Conservation (phyloP, 306 rosid species). For the Biancaea sappan region DNA sequence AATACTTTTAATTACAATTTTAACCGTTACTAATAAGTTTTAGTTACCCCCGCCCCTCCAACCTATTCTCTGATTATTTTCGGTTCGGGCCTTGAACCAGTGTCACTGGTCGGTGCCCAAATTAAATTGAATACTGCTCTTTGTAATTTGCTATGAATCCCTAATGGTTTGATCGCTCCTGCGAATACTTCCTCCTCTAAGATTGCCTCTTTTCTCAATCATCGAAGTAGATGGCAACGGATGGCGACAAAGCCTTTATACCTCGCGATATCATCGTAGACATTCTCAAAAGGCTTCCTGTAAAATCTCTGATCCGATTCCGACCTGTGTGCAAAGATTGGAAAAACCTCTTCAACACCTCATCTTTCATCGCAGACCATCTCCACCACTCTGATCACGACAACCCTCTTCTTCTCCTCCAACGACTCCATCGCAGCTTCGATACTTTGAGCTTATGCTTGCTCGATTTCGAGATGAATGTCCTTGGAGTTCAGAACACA, state of each 20-base stretch:
- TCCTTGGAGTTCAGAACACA: background rate
- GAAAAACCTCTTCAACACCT: background rate
- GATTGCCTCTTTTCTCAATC: background rate
- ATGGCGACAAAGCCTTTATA: background rate
- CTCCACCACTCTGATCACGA: background rate
- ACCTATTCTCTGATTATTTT: no score
- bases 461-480: background rate
- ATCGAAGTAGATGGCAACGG: background rate
- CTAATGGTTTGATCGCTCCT: background rate
- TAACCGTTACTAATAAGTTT: no score
- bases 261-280: background rate
- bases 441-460: background rate
- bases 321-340: conserved; percentile 1
- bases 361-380: conserved; percentile 8
- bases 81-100: no score
- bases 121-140: no score
- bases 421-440: background rate
- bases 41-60: no score
- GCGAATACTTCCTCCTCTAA: background rate
- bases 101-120: no score
- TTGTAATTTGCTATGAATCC: no score
- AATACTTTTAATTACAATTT: no score
- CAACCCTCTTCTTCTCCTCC: conserved; percentile 16
- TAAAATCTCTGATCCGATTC: conserved; percentile 24
- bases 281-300: conserved; percentile 23